These are phyloP conservation scores for Cyclotella distinguenda DNA, from an alignment of 108 stramenopile genomes.

Conservation along the genomic window DNA sequence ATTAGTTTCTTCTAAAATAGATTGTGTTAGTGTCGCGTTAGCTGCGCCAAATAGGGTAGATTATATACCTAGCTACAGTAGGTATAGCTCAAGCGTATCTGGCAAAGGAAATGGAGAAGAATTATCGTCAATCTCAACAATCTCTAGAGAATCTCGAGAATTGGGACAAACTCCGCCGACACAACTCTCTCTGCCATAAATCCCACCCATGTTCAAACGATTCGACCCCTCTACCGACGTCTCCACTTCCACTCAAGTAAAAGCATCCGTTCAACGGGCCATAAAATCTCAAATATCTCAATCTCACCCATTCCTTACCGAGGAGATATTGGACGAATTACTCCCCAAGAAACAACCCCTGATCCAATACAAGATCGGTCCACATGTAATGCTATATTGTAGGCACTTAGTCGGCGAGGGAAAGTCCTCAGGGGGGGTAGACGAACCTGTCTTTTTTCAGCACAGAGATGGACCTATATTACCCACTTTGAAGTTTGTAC, in stretches of 20 bases:
- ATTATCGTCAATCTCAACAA: too few relatives aligned
- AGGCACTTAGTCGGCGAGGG: slow-evolving; percentile 12
- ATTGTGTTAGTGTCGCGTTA: too few relatives aligned
- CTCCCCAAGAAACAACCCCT: slow-evolving; percentile 90
- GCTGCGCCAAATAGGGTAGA: too few relatives aligned
- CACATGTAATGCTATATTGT: slow-evolving; percentile 83
- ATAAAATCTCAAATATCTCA: slow-evolving; percentile 67
- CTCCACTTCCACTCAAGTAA: slow-evolving; percentile 86
- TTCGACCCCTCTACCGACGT: slow-evolving; percentile 77
- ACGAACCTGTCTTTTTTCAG: slow-evolving; percentile 89
- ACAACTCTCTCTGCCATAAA: too few relatives aligned
- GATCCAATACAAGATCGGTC: slow-evolving; percentile 82
- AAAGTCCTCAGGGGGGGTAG: slow-evolving; percentile 35
- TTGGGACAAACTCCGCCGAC: too few relatives aligned
- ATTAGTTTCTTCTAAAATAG: too few relatives aligned
- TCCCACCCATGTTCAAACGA: slow-evolving; percentile 82
- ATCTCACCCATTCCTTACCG: slow-evolving; percentile 75
- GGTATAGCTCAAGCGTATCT: too few relatives aligned
- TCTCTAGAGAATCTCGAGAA: too few relatives aligned
- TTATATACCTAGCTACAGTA: too few relatives aligned
- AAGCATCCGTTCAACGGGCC: slow-evolving; percentile 80
- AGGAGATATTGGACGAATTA: slow-evolving; percentile 81
- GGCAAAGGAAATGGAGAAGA: too few relatives aligned
- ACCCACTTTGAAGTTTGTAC: slow-evolving; percentile 87
- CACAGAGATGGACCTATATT: slow-evolving; percentile 93